A percentile compares a stretch with the other conserved stretches of the same genome.
phyloP scores from a whole-genome alignment of 805 yeast species.

The Metschnikowia shivogae region DNA sequence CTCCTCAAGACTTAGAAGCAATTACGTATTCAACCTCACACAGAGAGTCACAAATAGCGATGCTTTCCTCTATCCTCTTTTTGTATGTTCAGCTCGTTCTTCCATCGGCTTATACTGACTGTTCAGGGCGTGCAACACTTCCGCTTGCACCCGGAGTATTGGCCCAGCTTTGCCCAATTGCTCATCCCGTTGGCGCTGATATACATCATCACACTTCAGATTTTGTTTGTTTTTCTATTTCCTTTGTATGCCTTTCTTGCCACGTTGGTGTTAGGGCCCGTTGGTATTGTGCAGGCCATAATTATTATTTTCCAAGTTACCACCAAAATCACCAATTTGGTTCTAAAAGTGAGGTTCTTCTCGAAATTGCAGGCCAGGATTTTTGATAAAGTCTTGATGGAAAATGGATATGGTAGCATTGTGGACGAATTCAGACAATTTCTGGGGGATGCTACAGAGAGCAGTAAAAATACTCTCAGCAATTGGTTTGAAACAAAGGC shows the following conservation, averaged over 20 bases:
- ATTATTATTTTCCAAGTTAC: conserved; percentile 42
- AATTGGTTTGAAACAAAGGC: conserved; percentile 7
- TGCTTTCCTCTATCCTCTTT: conserved; percentile 3
- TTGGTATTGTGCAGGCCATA: conserved; percentile 46
- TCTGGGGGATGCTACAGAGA: background rate
- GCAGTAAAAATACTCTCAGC: background rate
- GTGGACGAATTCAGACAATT: conserved; percentile 23
- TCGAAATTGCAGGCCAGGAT: conserved; percentile 45
- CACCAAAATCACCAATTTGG: conserved; percentile 37
- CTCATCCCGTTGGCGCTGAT: conserved; percentile 44
- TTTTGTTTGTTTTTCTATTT: conserved; percentile 36
- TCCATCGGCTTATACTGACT: conserved; percentile 2
- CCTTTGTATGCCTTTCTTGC: conserved; percentile 44
- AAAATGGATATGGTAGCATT: conserved; percentile 43
- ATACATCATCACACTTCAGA: conserved; percentile 30
- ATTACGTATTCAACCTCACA: background rate
- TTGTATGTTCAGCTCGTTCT: background rate
- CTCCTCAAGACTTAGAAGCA: background rate
- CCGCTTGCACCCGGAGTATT: conserved; percentile 34
- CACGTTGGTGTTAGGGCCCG: conserved; percentile 46
- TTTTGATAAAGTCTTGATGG: conserved; percentile 46
- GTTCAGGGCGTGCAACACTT: conserved; percentile 10
- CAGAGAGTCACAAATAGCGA: background rate
- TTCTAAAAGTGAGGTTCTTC: conserved; percentile 41
- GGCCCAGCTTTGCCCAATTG: conserved; percentile 45